phyloP scores from a whole-genome alignment of 176 grass and related monocot genomes.

The Neostapfia colusana region DNA sequence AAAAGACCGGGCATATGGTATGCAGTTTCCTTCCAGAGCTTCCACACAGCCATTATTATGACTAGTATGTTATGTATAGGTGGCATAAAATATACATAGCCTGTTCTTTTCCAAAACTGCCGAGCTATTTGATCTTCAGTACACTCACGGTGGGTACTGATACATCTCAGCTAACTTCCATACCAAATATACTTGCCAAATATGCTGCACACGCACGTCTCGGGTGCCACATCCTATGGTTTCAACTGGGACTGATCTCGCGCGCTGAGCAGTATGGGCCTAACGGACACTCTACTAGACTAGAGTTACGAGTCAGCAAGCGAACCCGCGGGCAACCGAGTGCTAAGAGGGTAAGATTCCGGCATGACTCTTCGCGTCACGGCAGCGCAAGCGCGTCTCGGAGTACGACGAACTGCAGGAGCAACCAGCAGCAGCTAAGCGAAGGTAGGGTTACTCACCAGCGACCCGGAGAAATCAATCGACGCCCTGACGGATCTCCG shows the following conservation, averaged over 20 bases:
- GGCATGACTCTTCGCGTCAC: background rate
- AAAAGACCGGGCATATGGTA: background rate
- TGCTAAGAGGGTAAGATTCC: conserved; percentile 10
- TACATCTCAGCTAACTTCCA: background rate
- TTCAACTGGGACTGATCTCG: background rate
- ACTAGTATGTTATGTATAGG: background rate
- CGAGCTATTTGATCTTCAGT: background rate
- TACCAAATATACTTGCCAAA: background rate
- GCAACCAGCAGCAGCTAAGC: background rate
- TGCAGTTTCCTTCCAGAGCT: background rate
- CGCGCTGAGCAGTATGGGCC: background rate
- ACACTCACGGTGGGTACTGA: background rate
- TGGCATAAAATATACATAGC: background rate
- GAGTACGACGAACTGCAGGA: background rate
- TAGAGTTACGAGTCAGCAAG: background rate
- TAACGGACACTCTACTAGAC: background rate
- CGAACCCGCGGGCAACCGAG: background rate
- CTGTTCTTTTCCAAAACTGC: background rate
- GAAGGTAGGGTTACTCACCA: background rate
- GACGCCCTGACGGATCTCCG: conserved; percentile 18
- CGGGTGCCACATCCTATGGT: background rate
- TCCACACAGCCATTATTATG: background rate
- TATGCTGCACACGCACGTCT: background rate
- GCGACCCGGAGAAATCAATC: background rate
- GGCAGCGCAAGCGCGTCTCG: background rate